phyloP scores from a whole-genome alignment of 495 filamentous ascomycete species.

The Immersiella caudata region DNA sequence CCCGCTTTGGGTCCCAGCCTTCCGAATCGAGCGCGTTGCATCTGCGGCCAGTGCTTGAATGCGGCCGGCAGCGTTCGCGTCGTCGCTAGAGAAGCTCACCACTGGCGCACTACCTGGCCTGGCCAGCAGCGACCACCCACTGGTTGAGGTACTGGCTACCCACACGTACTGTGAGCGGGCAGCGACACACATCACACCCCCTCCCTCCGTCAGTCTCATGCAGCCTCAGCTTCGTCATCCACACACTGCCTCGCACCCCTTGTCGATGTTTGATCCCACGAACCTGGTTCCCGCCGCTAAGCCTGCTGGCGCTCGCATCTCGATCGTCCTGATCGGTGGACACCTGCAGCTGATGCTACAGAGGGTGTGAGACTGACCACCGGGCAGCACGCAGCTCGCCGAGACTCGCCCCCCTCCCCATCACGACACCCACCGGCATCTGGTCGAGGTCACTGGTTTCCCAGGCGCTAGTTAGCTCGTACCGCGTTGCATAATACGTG shows the following conservation, averaged over 20 bases:
- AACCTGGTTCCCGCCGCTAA: conserved; percentile 21
- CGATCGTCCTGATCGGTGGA: conserved; percentile 23
- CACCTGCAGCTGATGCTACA: conserved; percentile 10
- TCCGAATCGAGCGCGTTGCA: conserved; percentile 21
- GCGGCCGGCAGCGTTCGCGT: conserved; percentile 7
- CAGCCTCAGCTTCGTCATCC: conserved; percentile 6
- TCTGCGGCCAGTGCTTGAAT: conserved; percentile 15
- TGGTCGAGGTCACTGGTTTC: conserved; percentile 1
- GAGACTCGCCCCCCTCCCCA: background rate
- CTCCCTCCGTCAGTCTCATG: background rate
- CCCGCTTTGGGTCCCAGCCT: conserved; percentile 3
- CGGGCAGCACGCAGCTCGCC: background rate
- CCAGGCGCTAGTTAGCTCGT: conserved; percentile 11
- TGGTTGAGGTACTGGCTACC: conserved; percentile 7
- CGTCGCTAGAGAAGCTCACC: background rate
- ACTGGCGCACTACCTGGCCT: background rate
- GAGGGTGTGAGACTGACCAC: background rate
- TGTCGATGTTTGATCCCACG: conserved; percentile 8
- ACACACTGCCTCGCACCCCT: background rate
- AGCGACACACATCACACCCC: background rate
- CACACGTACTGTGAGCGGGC: background rate
- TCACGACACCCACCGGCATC: conserved; percentile 5
- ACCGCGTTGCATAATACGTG: conserved; percentile 16
- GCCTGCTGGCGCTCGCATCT: conserved; percentile 9
- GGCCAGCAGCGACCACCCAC: conserved; percentile 10